Evolutionary conservation across 202 grass and related monocot genomes (phyloP).

Genomic region (Elaeis oleifera): DNA sequence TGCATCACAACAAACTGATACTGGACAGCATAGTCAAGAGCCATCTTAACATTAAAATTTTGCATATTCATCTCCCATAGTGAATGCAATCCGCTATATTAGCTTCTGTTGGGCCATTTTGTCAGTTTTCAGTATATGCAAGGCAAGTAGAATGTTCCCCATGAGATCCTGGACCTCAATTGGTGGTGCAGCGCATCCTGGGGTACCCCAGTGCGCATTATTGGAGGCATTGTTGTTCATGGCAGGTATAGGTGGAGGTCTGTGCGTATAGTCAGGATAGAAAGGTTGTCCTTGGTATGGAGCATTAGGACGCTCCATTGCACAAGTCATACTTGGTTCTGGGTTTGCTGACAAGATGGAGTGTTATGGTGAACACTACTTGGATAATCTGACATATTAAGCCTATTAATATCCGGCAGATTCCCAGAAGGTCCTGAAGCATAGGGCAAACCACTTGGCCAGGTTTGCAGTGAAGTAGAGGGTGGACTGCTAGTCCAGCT

Average conservation of each 20-base stretch:
- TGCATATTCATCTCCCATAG: slow-evolving; percentile 53
- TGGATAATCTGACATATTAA: slow-evolving; percentile 53
- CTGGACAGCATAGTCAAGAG: slow-evolving; percentile 51
- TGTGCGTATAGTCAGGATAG: slow-evolving; percentile 45
- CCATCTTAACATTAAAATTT: slow-evolving; percentile 60
- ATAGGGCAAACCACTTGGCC: slow-evolving; percentile 33
- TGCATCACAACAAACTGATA: slow-evolving; percentile 45
- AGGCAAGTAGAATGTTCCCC: slow-evolving; percentile 45
- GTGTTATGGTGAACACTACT: slow-evolving; percentile 30
- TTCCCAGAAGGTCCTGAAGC: slow-evolving; percentile 29
- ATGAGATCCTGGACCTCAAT: slow-evolving; percentile 41
- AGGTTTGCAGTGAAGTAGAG: slow-evolving; percentile 40
- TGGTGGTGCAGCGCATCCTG: slow-evolving; percentile 22
- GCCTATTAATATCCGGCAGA: slow-evolving; percentile 34
- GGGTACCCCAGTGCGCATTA: slow-evolving; percentile 29
- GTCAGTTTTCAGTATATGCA: slow-evolving; percentile 63
- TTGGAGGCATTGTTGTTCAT: slow-evolving; percentile 38
- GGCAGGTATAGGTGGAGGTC: slow-evolving; percentile 34
- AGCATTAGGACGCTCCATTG: slow-evolving; percentile 38
- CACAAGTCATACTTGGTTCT: slow-evolving; percentile 47
- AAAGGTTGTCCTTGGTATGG: slow-evolving; percentile 38
- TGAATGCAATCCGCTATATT: slow-evolving; percentile 77
- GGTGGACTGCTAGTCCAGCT: slow-evolving; percentile 29
- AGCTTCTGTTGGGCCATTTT: slow-evolving; percentile 71
- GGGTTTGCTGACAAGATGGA: slow-evolving; percentile 8